Percentiles rank a stretch among this genome's conserved stretches.
Conservation (phyloP, 352 stramenopile genomes). For the Pythium utonaiense region DNA sequence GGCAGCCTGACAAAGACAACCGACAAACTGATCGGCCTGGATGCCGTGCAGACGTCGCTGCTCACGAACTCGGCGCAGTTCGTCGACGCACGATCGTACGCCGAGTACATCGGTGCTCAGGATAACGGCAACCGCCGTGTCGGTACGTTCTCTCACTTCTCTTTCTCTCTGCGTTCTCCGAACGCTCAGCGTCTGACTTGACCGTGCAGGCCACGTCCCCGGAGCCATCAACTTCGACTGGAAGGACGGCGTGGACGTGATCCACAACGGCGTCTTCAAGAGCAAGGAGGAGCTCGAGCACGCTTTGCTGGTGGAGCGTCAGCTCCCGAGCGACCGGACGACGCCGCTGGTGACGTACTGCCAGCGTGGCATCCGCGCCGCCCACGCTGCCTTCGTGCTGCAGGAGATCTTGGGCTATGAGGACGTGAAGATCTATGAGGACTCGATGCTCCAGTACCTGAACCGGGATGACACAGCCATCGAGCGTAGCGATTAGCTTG, state of each 20-base stretch:
- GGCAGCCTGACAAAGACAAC: conserved; percentile 27
- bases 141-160: conserved; percentile 6
- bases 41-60: conserved; percentile 31
- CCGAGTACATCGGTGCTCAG: conserved; percentile 34
- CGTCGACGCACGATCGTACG: conserved; percentile 35
- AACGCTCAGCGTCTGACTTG: not conserved
- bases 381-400: conserved; percentile 66
- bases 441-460: conserved; percentile 80
- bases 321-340: conserved; percentile 33
- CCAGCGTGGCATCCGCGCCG: conserved; percentile 63
- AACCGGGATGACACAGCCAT: conserved; percentile 64
- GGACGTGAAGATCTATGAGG: conserved; percentile 62
- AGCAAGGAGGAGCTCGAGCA: conserved; percentile 47
- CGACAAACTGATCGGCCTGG: conserved; percentile 27
- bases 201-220: conserved; percentile 46
- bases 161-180: not conserved
- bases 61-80: conserved; percentile 24
- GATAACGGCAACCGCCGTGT: conserved; percentile 37
- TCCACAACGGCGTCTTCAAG: conserved; percentile 56
- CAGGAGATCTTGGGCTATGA: conserved; percentile 53
- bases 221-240: conserved; percentile 75
- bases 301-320: conserved; percentile 33
- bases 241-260: conserved; percentile 49
- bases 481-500: conserved; percentile 26
- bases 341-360: conserved; percentile 72